Evolutionary conservation across 2,329 filamentous ascomycete species (phyloP), one percentile per base, ranked within the genome.

Genomic region (Exophiala oligosperma): DNA sequence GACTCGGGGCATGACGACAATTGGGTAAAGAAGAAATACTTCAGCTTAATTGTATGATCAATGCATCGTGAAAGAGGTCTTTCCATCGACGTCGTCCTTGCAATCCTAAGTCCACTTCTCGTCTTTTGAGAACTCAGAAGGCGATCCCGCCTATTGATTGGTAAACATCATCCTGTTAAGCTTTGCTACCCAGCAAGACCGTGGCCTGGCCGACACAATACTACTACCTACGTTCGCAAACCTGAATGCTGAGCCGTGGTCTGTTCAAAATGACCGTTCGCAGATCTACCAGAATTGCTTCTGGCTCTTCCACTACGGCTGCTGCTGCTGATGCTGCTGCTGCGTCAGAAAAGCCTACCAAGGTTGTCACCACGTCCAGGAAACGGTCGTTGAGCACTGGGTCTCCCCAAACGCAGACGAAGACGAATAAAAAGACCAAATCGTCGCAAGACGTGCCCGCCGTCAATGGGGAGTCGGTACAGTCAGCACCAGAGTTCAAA

Each of bases 321-420:
- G 38, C 46, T 14, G 14, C 40, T 9, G 29, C 52, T 11, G n/a
- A 44, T 21, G 4, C 40, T 11, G n/a, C 49, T 21, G 4, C 40
- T 23, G 32, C 21, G 21, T 11, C 40, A 47, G 50, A 57, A 28
- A 35, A 23, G 6, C 17, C 41, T 8, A 17, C 14, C 14, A 28
- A 24, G n/a, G 26, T 26, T 17, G 26, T 17, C 32, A 46, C 48
- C 35, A 43, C n/a, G 17, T 26, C 49, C 23, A 61, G 70, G 64
- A 71, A 64, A 26, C 64, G 61, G 26, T 35, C 57, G n/a, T 46
- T 54, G 17, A 41, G 28, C 57, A 21, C 47, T 40, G 49, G 62
- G 54, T 60, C 24, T 21, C 14, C 41, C 9, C 48, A 35, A 35
- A 35, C 32, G 2, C 4, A 35, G 28, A 29, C 59, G 38, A 43